phyloP scores from a whole-genome alignment of 2,329 filamentous ascomycete species.

The Alternaria gansuensis region DNA sequence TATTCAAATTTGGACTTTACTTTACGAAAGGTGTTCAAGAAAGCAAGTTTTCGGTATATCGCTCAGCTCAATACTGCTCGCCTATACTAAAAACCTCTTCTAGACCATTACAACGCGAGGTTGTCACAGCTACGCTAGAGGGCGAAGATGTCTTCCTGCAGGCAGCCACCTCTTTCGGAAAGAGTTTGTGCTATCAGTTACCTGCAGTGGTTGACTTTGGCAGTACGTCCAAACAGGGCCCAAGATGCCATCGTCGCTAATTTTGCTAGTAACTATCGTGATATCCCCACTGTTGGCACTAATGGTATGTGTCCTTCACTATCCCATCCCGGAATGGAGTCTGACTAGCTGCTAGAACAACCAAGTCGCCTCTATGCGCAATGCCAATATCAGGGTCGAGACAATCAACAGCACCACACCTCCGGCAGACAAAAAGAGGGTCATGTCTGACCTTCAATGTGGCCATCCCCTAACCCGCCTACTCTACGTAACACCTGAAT shows the following conservation, averaged over 20 bases:
- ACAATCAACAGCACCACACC: constrained; percentile 87
- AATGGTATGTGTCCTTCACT: constrained; percentile 69
- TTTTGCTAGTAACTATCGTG: constrained; percentile 78
- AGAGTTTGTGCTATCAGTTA: constrained; percentile 91
- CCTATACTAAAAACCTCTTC: constrained; percentile 13
- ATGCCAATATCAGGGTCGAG: constrained; percentile 78
- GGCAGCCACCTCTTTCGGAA: constrained; percentile 89
- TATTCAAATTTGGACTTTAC: constrained; percentile 75
- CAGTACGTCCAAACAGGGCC: constrained; percentile 64
- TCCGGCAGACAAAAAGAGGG: constrained; percentile 68
- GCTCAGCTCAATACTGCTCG: background rate
- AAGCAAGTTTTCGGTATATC: constrained; percentile 73
- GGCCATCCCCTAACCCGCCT: constrained; percentile 85
- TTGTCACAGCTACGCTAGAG: constrained; percentile 81
- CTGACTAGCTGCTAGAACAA: constrained; percentile 70
- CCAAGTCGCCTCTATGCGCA: constrained; percentile 82
- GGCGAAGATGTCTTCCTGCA: constrained; percentile 93
- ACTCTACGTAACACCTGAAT: constrained; percentile 92
- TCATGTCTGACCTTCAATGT: constrained; percentile 83
- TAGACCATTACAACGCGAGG: constrained; percentile 85
- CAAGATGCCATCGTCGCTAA: constrained; percentile 20
- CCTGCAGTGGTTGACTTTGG: constrained; percentile 88
- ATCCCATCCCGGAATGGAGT: background rate
- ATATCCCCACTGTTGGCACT: constrained; percentile 87
- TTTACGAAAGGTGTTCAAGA: constrained; percentile 75